phyloP scores from a whole-genome alignment of 306 rosid genomes.

The Neltuma alba region DNA sequence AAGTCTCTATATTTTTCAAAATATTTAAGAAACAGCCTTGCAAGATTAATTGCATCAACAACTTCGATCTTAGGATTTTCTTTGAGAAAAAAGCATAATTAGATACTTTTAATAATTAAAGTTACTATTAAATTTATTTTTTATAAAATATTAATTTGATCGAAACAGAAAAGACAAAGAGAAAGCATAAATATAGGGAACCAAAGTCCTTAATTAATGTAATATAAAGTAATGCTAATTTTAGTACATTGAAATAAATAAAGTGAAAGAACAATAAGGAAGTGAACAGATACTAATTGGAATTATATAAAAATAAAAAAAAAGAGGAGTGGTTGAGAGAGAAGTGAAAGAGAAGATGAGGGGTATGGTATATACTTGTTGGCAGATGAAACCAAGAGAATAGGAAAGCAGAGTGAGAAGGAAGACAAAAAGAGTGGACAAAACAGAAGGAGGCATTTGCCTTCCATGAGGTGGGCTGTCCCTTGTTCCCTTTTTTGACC shows the following conservation, averaged over 20 bases:
- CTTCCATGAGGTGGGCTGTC: background rate
- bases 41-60: background rate
- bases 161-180: background rate
- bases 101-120: background rate
- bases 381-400: conserved; percentile 16
- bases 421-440: background rate
- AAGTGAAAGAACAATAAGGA: background rate
- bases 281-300: background rate
- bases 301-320: background rate
- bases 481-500: background rate
- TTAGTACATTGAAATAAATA: background rate
- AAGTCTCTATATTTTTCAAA: background rate
- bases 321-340: background rate
- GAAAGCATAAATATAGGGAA: background rate
- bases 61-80: background rate
- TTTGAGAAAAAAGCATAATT: too few relatives aligned
- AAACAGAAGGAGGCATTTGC: background rate
- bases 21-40: background rate
- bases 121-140: background rate
- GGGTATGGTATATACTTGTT: background rate
- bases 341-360: background rate
- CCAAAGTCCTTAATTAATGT: background rate
- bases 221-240: background rate
- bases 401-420: background rate
- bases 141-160: background rate